Base-by-base conservation (phyloP, 1,139 yeast species). In the Candida mesenterica region DNA sequence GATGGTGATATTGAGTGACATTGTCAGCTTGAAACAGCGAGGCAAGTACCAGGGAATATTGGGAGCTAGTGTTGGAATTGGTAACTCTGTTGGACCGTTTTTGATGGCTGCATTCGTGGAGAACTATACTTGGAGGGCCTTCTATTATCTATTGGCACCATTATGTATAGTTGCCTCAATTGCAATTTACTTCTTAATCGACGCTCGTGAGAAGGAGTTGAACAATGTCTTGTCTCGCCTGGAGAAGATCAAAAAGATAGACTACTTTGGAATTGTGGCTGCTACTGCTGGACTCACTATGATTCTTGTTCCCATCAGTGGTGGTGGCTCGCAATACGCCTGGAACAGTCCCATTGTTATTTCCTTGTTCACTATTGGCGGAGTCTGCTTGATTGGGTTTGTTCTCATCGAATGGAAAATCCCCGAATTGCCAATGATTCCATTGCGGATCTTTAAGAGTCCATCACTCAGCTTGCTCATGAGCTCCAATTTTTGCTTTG, bases 21-120 rank as follows among this genome's bases (percentile, higher is more conserved):
- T 69, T 13, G 62, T 68, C 9, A 62, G 72, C 0, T 55, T 67
- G 16, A 58, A 65, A 40, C 64, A 66, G 42, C 53, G 76, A 44
- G 69, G 73, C 0, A 68, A 65, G 42, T 70, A 58, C 44, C 73
- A 68, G 45, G 75, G 75, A 2, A 68, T 69, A 26, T 53, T 76
- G 22, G 82, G 81, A 2, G 54, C 75, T 0, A 57, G 63, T 33
- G 65, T 76, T 20, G 81, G 81, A 0, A 43, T 76, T 8, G 82
- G 83, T 2, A 68, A 72, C 36, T 75, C 75, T 1, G 44, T 72
- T 10, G 84, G 83, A 0, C 84, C 84, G 0, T 66, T 78, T 36
- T 52, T 78, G 15, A 77, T 78, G 40, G 77, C 79, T 19, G 77
- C 72, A 0, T 71, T 77, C 39, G 66, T 74, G 4, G 50, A 62